Percentiles rank a stretch among this genome's conserved stretches.
phyloP scores from a whole-genome alignment of 2,329 filamentous ascomycete species.

The Cladobotryum protrusum region DNA sequence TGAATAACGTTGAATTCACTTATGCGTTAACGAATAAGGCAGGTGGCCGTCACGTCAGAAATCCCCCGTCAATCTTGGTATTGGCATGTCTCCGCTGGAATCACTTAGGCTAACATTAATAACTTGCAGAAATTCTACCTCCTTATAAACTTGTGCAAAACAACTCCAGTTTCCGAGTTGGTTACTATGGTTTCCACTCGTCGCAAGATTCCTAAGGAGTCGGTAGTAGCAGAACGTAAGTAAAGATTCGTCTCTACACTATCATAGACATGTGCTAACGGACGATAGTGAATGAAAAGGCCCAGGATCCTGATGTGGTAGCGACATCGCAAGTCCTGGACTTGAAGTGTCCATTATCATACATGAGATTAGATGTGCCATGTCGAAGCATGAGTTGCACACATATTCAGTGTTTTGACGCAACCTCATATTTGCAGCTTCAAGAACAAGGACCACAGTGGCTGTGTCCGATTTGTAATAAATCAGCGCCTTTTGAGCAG shows the following conservation, averaged over 20 bases:
- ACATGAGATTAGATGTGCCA: conserved; percentile 71
- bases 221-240: conserved; percentile 79
- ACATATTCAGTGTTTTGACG: conserved; percentile 94
- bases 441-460: conserved; percentile 96
- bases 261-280: background rate
- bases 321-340: conserved; percentile 85
- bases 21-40: conserved; percentile 88
- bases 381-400: conserved; percentile 74
- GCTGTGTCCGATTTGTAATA: conserved; percentile 93
- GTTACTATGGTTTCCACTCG: conserved; percentile 59
- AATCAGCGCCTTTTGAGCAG: conserved; percentile 69
- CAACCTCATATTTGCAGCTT: conserved; percentile 81
- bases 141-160: conserved; percentile 68
- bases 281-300: conserved; percentile 64
- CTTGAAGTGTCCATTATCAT: conserved; percentile 87
- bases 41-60: conserved; percentile 10
- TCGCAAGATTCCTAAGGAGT: conserved; percentile 70
- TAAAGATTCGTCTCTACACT: conserved; percentile 10
- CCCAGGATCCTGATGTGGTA: conserved; percentile 82
- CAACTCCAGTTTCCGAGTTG: conserved; percentile 64
- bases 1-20: conserved; percentile 75
- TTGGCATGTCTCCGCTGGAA: conserved; percentile 11
- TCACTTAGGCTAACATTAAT: conserved; percentile 13
- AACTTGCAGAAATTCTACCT: conserved; percentile 61
- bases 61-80: conserved; percentile 12